Evolutionary conservation across 208 protist genomes (phyloP).

Genomic region (Leishmania major): DNA sequence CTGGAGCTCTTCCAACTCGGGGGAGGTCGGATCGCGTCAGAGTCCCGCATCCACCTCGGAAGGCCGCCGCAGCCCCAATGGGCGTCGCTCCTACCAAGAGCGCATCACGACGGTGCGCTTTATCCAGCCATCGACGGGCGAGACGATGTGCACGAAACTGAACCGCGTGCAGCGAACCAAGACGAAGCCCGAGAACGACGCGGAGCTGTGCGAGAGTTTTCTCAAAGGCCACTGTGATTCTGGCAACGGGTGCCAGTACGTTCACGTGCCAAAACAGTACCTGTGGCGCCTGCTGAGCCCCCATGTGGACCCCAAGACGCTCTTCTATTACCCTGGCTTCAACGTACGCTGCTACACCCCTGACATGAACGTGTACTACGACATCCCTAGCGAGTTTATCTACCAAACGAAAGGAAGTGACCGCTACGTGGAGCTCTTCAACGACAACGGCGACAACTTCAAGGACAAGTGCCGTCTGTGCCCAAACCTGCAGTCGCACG

Average conservation of each 20-base stretch:
- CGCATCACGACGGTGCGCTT: slow-evolving; percentile 66
- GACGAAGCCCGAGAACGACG: slow-evolving; percentile 39
- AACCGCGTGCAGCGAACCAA: slow-evolving; percentile 57
- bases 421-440: slow-evolving; percentile 73
- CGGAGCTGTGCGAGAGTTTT: slow-evolving; percentile 68
- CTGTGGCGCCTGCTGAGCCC: slow-evolving; percentile 66
- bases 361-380: slow-evolving; percentile 70
- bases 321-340: slow-evolving; percentile 63
- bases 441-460: slow-evolving; percentile 83
- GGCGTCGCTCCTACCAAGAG: slow-evolving; percentile 50
- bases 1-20: slow-evolving; percentile 36
- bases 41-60: slow-evolving; percentile 27
- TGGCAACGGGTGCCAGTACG: slow-evolving; percentile 50
- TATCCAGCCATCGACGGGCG: slow-evolving; percentile 34
- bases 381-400: slow-evolving; percentile 71
- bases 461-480: slow-evolving; percentile 80
- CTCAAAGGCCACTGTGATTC: slow-evolving; percentile 54
- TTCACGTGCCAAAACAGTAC: slow-evolving; percentile 74
- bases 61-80: slow-evolving; percentile 51
- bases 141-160: slow-evolving; percentile 53
- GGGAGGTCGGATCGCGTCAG: slow-evolving; percentile 29
- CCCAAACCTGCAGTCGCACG: slow-evolving; percentile 33
- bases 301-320: slow-evolving; percentile 35
- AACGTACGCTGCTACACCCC: slow-evolving; percentile 73
- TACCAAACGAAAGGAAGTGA: slow-evolving; percentile 61